phyloP scores from a whole-genome alignment of 23 red algal genomes.

The Gracilaria vermiculophylla region DNA sequence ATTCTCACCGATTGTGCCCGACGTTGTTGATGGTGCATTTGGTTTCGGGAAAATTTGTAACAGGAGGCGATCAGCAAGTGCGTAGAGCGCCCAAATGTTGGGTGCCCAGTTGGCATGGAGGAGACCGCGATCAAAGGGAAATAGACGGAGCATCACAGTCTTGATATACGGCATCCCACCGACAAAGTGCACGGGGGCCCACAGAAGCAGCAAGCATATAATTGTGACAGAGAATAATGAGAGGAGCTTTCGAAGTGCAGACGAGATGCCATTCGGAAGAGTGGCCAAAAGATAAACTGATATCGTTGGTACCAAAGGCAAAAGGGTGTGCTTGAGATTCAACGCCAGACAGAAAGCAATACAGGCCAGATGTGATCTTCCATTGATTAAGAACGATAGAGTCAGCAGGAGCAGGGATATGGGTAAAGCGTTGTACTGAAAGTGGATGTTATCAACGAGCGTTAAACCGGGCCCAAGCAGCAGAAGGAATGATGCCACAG shows the following conservation, averaged over 20 bases:
- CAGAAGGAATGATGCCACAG: not conserved
- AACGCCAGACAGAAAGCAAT: slow-evolving; percentile 36
- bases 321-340: slow-evolving; percentile 82
- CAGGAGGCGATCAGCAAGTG: slow-evolving; percentile 23
- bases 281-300: slow-evolving; percentile 40
- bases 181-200: slow-evolving; percentile 24
- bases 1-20: slow-evolving; percentile 35
- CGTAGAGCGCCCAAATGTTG: slow-evolving; percentile 86
- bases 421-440: slow-evolving; percentile 91
- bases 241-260: not conserved
- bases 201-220: not conserved
- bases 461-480: slow-evolving; percentile 57
- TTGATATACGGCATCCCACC: not conserved
- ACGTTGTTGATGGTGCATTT: slow-evolving; percentile 17
- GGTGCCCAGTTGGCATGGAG: slow-evolving; percentile 98
- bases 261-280: not conserved
- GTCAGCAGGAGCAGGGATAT: slow-evolving; percentile 52
- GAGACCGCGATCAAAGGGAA: slow-evolving; percentile 88
- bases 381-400: slow-evolving; percentile 45
- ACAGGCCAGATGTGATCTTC: not conserved
- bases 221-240: not conserved
- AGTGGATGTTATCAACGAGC: slow-evolving; percentile 95
- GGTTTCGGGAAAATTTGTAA: not conserved
- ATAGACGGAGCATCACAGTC: slow-evolving; percentile 45
- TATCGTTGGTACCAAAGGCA: slow-evolving; percentile 53